Conservation (phyloP, 371 early-diverging fungal genomes). For the Fennellomyces sp. region DNA sequence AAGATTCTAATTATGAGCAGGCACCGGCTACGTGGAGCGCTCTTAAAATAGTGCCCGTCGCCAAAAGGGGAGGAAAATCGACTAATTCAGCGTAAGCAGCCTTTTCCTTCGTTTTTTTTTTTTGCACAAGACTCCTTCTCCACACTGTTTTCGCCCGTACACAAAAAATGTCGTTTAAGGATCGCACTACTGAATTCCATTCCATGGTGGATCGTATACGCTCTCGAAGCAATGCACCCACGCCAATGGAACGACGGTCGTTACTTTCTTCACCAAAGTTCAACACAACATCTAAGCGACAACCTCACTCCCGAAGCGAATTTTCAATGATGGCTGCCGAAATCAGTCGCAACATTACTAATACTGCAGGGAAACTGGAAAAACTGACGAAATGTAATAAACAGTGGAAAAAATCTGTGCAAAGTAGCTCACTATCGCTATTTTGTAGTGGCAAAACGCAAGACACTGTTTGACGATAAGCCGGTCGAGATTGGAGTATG, state of each 20-base stretch:
- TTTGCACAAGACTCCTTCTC: too few relatives aligned
- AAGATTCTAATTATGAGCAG: too few relatives aligned
- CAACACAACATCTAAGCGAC: conserved; percentile 14
- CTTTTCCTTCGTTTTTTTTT: too few relatives aligned
- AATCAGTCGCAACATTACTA: conserved; percentile 68
- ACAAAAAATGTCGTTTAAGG: conserved; percentile 46
- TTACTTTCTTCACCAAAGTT: conserved; percentile 25
- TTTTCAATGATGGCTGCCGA: conserved; percentile 65
- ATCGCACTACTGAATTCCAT: conserved; percentile 56
- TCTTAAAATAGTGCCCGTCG: too few relatives aligned
- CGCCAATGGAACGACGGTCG: conserved; percentile 39
- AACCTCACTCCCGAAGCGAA: conserved; percentile 43
- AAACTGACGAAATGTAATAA: conserved; percentile 67
- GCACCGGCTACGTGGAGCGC: too few relatives aligned
- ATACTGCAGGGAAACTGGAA: conserved; percentile 66
- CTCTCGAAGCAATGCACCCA: conserved; percentile 30
- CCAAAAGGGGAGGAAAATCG: too few relatives aligned
- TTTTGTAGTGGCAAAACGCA: conserved; percentile 70
- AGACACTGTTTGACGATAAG: conserved; percentile 75
- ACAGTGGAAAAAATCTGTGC: background rate
- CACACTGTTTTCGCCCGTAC: too few relatives aligned
- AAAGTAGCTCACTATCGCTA: background rate
- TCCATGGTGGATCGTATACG: conserved; percentile 50
- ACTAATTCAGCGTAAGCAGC: too few relatives aligned
- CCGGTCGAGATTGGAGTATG: conserved; percentile 75